These are phyloP conservation scores for Peronosclerospora sorghi DNA, from an alignment of 352 stramenopile genomes.

Conservation along the genomic window DNA sequence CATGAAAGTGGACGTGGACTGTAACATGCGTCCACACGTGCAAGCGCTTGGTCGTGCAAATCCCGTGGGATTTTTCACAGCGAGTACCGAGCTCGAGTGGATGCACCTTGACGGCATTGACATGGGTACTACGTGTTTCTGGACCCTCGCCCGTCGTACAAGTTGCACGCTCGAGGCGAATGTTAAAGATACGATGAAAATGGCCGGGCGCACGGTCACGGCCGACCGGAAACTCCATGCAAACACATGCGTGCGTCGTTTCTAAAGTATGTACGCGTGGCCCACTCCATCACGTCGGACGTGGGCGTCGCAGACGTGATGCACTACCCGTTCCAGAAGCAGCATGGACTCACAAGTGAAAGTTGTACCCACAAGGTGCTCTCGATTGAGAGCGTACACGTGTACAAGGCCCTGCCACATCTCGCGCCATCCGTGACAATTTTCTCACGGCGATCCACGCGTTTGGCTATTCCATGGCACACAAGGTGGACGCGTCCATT, in stretches of 20 bases:
- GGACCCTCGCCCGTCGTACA: constrained; percentile 28
- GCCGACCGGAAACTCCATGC: constrained; percentile 22
- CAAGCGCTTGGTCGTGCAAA: constrained; percentile 18
- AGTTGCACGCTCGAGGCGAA: constrained; percentile 12
- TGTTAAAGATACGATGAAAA: constrained; percentile 20
- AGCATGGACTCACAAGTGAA: constrained; percentile 9
- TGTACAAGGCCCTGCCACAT: constrained; percentile 45
- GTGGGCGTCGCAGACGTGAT: constrained; percentile 16
- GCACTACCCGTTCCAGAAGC: constrained; percentile 19
- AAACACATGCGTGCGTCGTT: constrained; percentile 14
- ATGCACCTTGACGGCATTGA: constrained; percentile 31
- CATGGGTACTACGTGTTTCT: constrained; percentile 28
- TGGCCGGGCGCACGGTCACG: constrained; percentile 18
- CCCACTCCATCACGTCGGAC: constrained; percentile 20
- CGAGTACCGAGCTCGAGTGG: constrained; percentile 11
- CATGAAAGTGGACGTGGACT: constrained; percentile 23
- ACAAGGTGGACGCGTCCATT: constrained; percentile 25
- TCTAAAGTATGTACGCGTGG: constrained; percentile 15
- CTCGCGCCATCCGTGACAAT: constrained; percentile 34
- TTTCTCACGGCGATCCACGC: constrained; percentile 31
- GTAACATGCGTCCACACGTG: constrained; percentile 38
- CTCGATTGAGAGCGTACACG: constrained; percentile 33
- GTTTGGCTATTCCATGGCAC: constrained; percentile 55
- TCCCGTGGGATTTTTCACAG: constrained; percentile 29
- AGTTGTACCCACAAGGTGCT: constrained; percentile 5